Base-by-base conservation (phyloP, 176 grass and related monocot genomes). In the Carex pumila region DNA sequence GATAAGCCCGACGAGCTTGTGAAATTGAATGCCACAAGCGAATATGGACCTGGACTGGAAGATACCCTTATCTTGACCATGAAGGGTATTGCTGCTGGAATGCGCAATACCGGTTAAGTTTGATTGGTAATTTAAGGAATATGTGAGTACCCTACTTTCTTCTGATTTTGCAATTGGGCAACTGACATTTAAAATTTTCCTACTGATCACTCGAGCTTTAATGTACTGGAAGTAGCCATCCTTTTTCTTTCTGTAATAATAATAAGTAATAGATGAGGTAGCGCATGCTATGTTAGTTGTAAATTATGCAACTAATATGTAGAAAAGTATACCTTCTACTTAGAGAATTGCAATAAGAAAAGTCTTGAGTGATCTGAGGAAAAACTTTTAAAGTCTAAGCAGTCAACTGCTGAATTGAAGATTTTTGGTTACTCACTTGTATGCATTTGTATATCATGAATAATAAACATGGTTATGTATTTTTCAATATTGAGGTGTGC, bases 21-120 rank as follows among this genome's bases (percentile, higher is more conserved):
- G 88, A 90, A 92, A 70, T 32, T 94, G 84, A 94, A 94, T 71
- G 86, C 92, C 1, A 83, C 81, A 6, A 94, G 86, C 22, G 90
- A 92, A 45, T 89, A 92, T 61, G 90, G 70, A 43, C 92, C 90
- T 34, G 92, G 92, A 25, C 85, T 94, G 64, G 92, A 94, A 84
- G 92, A 94, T 83, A 94, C 92, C 50, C 92, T 94, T 85, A 94
- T 94, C 74, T 55, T 92, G 81, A 92, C 92, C 64, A 94, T 94
- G 90, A 94, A 94, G 84, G 90, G 93, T 72, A 90, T 92, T 52
- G 90, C 90, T 17, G 88, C 90, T 7, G 93, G 90, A 79, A 89
- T 92, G 90, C 88, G 85, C 73, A 94, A 94, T 82, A 94, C 93
- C 3, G 90, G 90, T n/a, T 92, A 89, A 85, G 36, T 21, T 65